Base-by-base conservation (phyloP, 257 asterid species). In the Salvia rosmarinus region DNA sequence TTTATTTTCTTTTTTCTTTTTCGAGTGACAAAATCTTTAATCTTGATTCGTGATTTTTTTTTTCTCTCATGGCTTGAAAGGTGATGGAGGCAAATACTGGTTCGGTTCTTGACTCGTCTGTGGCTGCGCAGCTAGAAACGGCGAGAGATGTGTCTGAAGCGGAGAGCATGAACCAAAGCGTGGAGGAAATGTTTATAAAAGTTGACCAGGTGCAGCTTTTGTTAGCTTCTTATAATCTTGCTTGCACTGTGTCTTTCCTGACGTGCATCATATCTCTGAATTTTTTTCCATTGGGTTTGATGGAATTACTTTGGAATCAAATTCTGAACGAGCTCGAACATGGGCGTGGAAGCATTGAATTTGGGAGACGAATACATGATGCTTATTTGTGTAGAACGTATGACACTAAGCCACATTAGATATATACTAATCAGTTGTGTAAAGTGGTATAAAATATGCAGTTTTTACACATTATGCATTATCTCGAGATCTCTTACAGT, bases 141-240 rank as follows among this genome's bases (percentile, higher is more conserved):
- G 19, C 32, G 4, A 74, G 58, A 35, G 50, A 70, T 50, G 32
- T 44, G 34, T 54, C 83, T 47, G 54, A 64, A 59, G 75, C 72
- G 60, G 89, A 84, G 75, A 79, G 80, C 78, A 63, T 80, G 70
- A 77, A 79, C 74, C 84, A 68, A 73, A 57, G 73, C 17, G 86
- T 82, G 49, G 86, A 84, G 61, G 91, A 84, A 58, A 67, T 85
- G 57, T 80, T 57, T 30, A 10, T 40, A 43, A 75, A 79, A 82
- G 86, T 88, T 66, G 88, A 84, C 59, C 80, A 85, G 89, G 91
- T 84, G 54, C 59, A 66, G 52, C 25, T 37, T 49, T 39, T 59
- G 16, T 12, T 11, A 50, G 40, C 43, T 14, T 61, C 44, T 47
- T 37, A 76, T 62, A 8, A 54, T 50, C 72, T 44, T 73, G 43